Percentiles rank a stretch among this genome's conserved stretches.
Conservation (phyloP, 140 eudicot genomes). For the Oenanthe javanica region DNA sequence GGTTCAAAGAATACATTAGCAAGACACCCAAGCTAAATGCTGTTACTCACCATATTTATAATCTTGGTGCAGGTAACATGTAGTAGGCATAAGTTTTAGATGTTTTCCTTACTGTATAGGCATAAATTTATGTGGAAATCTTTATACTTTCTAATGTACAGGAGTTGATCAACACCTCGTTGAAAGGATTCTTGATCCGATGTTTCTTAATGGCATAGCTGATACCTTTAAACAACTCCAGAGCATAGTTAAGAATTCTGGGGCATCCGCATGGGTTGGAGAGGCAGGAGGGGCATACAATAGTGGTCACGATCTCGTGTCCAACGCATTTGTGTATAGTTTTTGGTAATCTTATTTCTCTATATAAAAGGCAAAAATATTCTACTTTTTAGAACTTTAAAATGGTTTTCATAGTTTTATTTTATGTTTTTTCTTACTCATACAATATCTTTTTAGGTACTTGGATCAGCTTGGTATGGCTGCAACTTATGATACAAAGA, state of each 20-base stretch:
- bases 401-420: not conserved
- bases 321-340: conserved; percentile 50
- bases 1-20: conserved; percentile 46
- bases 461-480: conserved; percentile 13
- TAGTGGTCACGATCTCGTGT: conserved; percentile 68
- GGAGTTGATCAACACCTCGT: conserved; percentile 75
- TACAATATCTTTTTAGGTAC: not conserved
- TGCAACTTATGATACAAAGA: conserved; percentile 9
- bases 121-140: not conserved
- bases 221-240: conserved; percentile 57
- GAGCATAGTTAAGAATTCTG: conserved; percentile 40
- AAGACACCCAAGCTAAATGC: conserved; percentile 43
- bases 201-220: conserved; percentile 54
- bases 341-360: not conserved
- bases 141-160: conserved; percentile 12
- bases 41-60: conserved; percentile 71
- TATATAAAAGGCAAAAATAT: not conserved
- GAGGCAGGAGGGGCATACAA: conserved; percentile 95
- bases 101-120: not conserved
- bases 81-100: not conserved
- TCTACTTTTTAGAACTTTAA: not conserved
- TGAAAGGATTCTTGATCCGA: conserved; percentile 66
- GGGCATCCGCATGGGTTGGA: conserved; percentile 82
- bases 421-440: not conserved
- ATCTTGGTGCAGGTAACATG: conserved; percentile 67